A percentile compares a stretch with the other conserved stretches of the same genome.
Evolutionary conservation across 495 filamentous ascomycete species (phyloP).

Genomic region (Haplographium delicatum): DNA sequence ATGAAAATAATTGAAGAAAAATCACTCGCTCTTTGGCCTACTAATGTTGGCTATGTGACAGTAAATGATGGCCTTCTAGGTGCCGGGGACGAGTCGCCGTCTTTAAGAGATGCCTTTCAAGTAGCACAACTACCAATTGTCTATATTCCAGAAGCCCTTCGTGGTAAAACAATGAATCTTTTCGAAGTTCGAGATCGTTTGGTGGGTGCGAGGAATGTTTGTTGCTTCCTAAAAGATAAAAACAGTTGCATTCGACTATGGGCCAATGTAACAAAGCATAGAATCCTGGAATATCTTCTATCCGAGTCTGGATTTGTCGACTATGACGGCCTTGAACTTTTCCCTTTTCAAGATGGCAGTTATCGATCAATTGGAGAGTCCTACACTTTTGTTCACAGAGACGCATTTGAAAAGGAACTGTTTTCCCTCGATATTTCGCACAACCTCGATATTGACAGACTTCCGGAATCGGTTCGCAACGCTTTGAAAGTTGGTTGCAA

Average conservation of each 20-base stretch:
- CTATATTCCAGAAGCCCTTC: slow-evolving; percentile 6
- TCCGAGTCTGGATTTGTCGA: slow-evolving; percentile 5
- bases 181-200: slow-evolving; percentile 11
- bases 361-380: slow-evolving; percentile 12
- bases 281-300: slow-evolving; percentile 19
- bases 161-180: neutral
- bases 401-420: slow-evolving; percentile 7
- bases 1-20: slow-evolving; percentile 11
- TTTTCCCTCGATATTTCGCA: slow-evolving; percentile 8
- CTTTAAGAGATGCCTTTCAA: slow-evolving; percentile 12
- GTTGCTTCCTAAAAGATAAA: slow-evolving; percentile 2
- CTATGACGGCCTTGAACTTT: slow-evolving; percentile 12
- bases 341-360: slow-evolving; percentile 20
- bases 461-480: neutral
- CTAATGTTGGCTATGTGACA: slow-evolving; percentile 8
- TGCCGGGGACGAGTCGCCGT: slow-evolving; percentile 1
- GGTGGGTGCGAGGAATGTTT: slow-evolving; percentile 5
- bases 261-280: slow-evolving; percentile 10
- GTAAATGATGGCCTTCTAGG: slow-evolving; percentile 6
- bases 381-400: slow-evolving; percentile 8
- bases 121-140: slow-evolving; percentile 18
- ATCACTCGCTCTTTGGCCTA: slow-evolving; percentile 16
- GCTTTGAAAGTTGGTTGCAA: slow-evolving; percentile 7
- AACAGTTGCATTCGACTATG: neutral
- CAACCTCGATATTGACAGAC: slow-evolving; percentile 12